Evolutionary conservation across 176 grass and related monocot species (phyloP).

Genomic region (Oryza meyeriana): DNA sequence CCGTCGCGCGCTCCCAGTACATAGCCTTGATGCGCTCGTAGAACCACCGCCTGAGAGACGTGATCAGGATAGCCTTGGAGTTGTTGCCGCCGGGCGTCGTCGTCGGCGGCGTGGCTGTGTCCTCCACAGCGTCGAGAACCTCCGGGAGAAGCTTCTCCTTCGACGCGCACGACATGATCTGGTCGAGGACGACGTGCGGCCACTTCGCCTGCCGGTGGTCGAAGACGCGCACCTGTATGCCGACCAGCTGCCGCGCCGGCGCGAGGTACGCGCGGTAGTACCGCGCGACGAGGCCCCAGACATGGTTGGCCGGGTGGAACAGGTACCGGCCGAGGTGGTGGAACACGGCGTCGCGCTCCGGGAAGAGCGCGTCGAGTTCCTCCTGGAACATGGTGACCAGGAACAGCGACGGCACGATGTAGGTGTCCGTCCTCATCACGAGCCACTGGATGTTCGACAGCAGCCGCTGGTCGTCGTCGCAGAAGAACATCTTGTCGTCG

Average conservation of each 20-base stretch:
- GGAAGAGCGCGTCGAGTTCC: conserved; percentile 49
- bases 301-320: conserved; percentile 55
- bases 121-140: background rate
- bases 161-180: conserved; percentile 38
- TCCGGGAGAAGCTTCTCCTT: conserved; percentile 46
- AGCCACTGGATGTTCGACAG: conserved; percentile 44
- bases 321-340: conserved; percentile 57
- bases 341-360: conserved; percentile 57
- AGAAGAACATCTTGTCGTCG: conserved; percentile 71
- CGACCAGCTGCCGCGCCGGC: conserved; percentile 29
- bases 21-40: conserved; percentile 33
- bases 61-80: conserved; percentile 26
- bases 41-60: conserved; percentile 17
- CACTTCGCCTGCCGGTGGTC: background rate
- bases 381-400: conserved; percentile 41
- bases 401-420: conserved; percentile 53
- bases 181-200: conserved; percentile 18
- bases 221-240: conserved; percentile 54
- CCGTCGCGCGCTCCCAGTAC: conserved; percentile 38
- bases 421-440: conserved; percentile 43
- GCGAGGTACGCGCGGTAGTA: conserved; percentile 50
- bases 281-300: conserved; percentile 60
- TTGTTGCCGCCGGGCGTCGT: background rate
- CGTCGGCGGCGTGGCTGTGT: background rate
- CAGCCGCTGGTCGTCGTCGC: conserved; percentile 51